Base-by-base conservation (phyloP, 257 asterid genomes). In the Scutellaria baicalensis region DNA sequence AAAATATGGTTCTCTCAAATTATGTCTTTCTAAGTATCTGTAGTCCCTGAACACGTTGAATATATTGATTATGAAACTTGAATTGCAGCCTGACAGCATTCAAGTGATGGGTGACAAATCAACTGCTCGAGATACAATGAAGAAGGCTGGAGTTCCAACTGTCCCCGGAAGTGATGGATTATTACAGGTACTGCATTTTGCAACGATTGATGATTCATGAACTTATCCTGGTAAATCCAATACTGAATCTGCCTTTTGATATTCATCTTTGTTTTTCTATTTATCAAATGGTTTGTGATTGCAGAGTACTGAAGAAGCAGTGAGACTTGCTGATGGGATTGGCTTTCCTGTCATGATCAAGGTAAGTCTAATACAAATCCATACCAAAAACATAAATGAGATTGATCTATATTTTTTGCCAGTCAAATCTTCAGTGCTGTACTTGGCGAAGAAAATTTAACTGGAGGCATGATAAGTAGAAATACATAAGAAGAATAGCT, bases 141-240 rank as follows among this genome's bases (percentile, higher is more conserved):
- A 94, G 88, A 94, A 84, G 62, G 97, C 99, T 69, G 97, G 99
- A 80, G 99, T 94, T 81, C 97, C 99, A 45, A 94, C 99, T 68
- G 99, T 94, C 59, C 99, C 99, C 54, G 99, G 99, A 81, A 94
- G 99, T 76, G 96, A 89, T 35, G 99, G 99, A 62, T 82, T 94
- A 66, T 72, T 94, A 66, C 79, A 81, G 96, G 99, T 91, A 72
- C 66, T 74, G 45, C 27, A 43, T 72, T 72, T 40, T 61, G 27
- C 42, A 51, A 45, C 48, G 35, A 69, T 54, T 74, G 57, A 31
- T 52, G 27, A 58, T 42, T 48, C 45, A 16, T 73, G 48, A 33
- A 13, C 44, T 21, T 57, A 12, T 62, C 43, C 40, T 59, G 21
- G 45, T 58, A 54, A 66, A 49, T 36, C 56, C 35, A 9, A 23